phyloP scores from a whole-genome alignment of 2,329 filamentous ascomycete genomes.

The Trichoderma pleuroti region DNA sequence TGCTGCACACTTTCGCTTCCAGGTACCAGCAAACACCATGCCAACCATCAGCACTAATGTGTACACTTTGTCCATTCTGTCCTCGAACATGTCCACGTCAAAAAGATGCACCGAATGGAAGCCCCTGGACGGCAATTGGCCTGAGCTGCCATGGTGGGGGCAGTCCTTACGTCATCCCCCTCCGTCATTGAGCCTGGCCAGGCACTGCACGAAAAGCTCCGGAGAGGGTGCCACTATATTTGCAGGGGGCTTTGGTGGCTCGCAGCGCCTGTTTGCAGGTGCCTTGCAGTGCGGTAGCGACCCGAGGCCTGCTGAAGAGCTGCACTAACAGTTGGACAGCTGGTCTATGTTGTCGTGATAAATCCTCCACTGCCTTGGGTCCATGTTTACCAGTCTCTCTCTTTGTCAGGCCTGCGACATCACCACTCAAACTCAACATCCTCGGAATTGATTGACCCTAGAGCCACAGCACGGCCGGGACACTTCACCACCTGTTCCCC shows the following conservation, averaged over 20 bases:
- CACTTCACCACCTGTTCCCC: background rate
- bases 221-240: background rate
- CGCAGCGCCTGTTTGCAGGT: background rate
- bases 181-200: background rate
- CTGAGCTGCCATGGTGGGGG: background rate
- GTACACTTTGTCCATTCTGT: background rate
- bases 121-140: background rate
- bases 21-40: background rate
- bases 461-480: background rate
- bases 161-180: constrained; percentile 14
- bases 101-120: background rate
- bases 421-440: background rate
- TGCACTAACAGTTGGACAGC: background rate
- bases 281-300: background rate
- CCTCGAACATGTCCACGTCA: background rate
- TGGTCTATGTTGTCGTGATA: background rate
- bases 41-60: background rate
- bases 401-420: background rate
- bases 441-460: background rate
- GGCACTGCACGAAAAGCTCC: background rate
- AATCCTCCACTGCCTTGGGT: background rate
- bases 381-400: background rate
- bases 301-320: background rate
- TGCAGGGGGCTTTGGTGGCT: background rate
- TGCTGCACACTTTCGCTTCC: background rate